Evolutionary conservation across 257 asterid species (phyloP).

Genomic region (Solanum raphanifolium): DNA sequence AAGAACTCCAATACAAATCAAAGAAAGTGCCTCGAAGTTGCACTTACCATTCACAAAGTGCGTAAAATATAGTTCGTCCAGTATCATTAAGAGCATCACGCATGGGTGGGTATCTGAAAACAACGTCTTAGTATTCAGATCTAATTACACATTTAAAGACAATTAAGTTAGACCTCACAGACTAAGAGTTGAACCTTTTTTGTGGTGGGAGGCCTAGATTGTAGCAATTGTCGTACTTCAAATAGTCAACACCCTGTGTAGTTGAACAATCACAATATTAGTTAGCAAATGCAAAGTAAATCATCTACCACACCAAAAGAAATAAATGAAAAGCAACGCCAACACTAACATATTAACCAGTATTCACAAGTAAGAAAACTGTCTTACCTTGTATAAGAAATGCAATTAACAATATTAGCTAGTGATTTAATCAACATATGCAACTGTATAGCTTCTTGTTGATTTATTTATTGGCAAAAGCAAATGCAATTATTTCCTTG

Average conservation of each 20-base stretch:
- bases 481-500: neutral
- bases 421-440: neutral
- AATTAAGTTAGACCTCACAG: neutral
- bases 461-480: neutral
- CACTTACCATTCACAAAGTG: conserved; percentile 82
- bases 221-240: conserved; percentile 96
- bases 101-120: conserved; percentile 90
- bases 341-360: neutral
- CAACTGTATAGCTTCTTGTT: neutral
- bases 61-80: conserved; percentile 75
- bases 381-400: neutral
- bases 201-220: conserved; percentile 79
- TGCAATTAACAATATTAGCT: neutral
- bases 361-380: neutral
- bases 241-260: conserved; percentile 72
- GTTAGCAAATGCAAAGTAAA: neutral
- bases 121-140: neutral
- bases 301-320: neutral
- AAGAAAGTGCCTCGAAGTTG: conserved; percentile 4
- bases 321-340: neutral
- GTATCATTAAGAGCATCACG: conserved; percentile 90
- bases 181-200: conserved; percentile 41
- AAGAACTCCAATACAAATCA: neutral
- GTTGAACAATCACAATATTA: conserved; percentile 7
- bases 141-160: neutral